phyloP scores from a whole-genome alignment of 225 moss, liverwort and hornwort species.

The Pleurozium schreberi region DNA sequence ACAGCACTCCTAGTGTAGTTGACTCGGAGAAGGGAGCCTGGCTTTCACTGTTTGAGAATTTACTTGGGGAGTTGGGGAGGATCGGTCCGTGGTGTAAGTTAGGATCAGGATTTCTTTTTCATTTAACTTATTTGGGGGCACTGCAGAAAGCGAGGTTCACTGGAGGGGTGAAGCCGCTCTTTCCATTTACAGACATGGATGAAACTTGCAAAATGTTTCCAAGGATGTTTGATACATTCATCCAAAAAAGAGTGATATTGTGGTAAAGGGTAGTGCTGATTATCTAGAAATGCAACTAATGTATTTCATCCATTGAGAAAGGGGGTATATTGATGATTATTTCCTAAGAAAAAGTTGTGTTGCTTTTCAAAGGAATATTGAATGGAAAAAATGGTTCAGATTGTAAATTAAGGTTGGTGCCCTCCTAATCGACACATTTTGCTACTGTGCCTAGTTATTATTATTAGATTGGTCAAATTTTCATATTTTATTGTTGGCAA shows the following conservation, averaged over 20 bases:
- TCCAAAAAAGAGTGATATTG: background rate
- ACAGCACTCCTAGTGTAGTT: background rate
- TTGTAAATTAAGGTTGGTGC: too few species aligned
- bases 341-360: too few species aligned
- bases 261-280: background rate
- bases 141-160: background rate
- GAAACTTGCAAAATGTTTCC: background rate
- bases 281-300: background rate
- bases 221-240: background rate
- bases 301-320: background rate
- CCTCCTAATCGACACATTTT: fast-evolving
- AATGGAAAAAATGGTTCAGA: fast-evolving
- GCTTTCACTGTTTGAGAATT: background rate
- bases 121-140: background rate
- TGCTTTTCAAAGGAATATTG: background rate
- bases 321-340: background rate
- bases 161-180: background rate
- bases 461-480: background rate
- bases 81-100: background rate
- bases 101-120: background rate
- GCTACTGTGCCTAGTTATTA: fast-evolving
- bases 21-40: background rate
- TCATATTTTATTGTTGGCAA: background rate
- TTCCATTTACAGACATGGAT: background rate
- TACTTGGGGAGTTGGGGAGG: background rate